Conservation (phyloP, 2,329 filamentous ascomycete genomes). For the Thermothelomyces thermophilus region DNA sequence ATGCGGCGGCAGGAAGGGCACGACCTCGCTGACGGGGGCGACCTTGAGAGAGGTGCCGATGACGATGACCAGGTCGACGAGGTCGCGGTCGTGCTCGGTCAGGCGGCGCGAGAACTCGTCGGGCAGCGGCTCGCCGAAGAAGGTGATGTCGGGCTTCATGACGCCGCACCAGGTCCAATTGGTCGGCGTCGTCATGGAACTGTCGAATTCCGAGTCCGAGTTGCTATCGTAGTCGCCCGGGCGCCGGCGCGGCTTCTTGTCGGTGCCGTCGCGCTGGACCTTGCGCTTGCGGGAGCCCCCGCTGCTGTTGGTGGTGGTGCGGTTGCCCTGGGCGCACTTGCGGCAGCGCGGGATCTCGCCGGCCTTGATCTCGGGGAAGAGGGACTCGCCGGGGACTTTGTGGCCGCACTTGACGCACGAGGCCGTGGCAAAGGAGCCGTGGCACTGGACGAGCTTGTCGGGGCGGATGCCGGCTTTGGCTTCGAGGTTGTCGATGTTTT, state of each 20-base stretch:
- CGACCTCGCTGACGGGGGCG: constrained; percentile 87
- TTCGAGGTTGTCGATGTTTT: constrained; percentile 98
- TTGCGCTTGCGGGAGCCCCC: constrained; percentile 41
- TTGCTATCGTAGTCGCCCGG: constrained; percentile 36
- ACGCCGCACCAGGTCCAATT: constrained; percentile 59
- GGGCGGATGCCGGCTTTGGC: constrained; percentile 72
- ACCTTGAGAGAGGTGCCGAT: constrained; percentile 97
- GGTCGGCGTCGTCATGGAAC: constrained; percentile 34
- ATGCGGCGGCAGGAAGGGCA: constrained; percentile 67
- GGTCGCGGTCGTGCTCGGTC: constrained; percentile 70
- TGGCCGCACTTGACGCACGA: constrained; percentile 77
- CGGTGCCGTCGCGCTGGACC: constrained; percentile 37
- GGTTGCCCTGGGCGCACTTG: constrained; percentile 56
- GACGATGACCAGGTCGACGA: constrained; percentile 84
- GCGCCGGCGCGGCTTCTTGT: constrained; percentile 33
- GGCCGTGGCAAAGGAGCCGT: constrained; percentile 91
- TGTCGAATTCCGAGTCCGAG: constrained; percentile 45
- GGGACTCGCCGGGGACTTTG: constrained; percentile 65
- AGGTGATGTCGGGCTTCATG: constrained; percentile 97
- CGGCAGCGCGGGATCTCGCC: constrained; percentile 71
- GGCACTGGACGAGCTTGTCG: constrained; percentile 87
- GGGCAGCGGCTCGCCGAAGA: constrained; percentile 89
- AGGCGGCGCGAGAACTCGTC: constrained; percentile 75
- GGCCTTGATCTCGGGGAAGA: constrained; percentile 72
- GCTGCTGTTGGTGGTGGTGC: constrained; percentile 31